Evolutionary conservation across 257 asterid genomes (phyloP), one percentile per base, ranked within the genome.

Genomic region (Parsonsia alboflavescens): DNA sequence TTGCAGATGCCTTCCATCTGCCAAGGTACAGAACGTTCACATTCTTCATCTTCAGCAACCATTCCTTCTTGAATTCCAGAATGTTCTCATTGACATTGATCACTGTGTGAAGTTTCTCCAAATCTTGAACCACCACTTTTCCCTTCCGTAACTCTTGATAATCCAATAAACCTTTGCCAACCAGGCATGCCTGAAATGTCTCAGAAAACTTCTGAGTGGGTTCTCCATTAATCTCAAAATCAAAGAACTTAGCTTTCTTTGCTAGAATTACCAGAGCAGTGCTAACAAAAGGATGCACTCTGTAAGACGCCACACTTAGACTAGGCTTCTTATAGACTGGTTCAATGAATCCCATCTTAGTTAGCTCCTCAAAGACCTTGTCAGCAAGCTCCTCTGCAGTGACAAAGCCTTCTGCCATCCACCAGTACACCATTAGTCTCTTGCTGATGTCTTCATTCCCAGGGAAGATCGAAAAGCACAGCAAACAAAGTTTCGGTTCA

Each of bases 401-500:
- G 54, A 77, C 80, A 39, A 71, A 81, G 46, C 91, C 88, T 65
- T 87, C 89, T 0, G 66, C 61, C 3, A 78, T 77, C 91, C 89
- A 87, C 89, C 89, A 87, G 8, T 80, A 80, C 52, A 81, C 73
- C 86, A 87, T 76, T 46, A 83, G 73, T 76, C 86, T 78, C 83
- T 83, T 87, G 78, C 80, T 84, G 73, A 87, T 79, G 54, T 72
- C 58, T 49, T 73, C 82, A 17, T 76, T 64, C 54, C 73, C 84
- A 0, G 91, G 89, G 81, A 81, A 85, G 10, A 80, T 70, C 1
- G 91, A 75, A 42, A 87, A 81, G 56, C 91, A 84, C 13, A 80
- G 69, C 69, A 80, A 78, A 74, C 87, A 87, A 8, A 82, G 81
- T 82, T 80, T 84, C 80, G 76, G 5, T 5, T 64, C 33, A 6